phyloP scores from a whole-genome alignment of 1,284 basidiomycete genomes.

The Rhodotorula sp. region DNA sequence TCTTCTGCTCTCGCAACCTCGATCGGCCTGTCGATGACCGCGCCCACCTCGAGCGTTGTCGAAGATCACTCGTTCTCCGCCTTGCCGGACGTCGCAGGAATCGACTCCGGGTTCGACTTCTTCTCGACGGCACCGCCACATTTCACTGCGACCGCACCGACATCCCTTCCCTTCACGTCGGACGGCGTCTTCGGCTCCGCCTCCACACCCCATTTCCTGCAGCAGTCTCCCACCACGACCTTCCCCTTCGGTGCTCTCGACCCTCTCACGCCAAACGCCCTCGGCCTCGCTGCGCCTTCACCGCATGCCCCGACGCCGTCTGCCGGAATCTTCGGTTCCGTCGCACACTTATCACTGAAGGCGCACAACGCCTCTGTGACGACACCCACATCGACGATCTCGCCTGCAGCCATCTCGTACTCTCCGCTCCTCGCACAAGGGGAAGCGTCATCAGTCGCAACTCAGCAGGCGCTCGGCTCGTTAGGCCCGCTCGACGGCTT shows the following conservation, averaged over 20 bases:
- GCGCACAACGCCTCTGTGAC: neutral
- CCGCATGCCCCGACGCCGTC: neutral
- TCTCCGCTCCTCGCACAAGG: no score
- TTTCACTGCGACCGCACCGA: neutral
- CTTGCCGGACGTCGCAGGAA: neutral
- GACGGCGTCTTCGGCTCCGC: no score
- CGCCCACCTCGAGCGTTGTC: neutral
- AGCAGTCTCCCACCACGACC: neutral
- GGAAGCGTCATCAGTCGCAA: no score
- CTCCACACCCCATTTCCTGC: no score
- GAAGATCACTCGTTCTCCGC: neutral
- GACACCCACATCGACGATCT: neutral
- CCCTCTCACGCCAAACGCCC: slow-evolving; percentile 2
- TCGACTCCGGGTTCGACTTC: slow-evolving; percentile 27
- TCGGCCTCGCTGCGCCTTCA: neutral
- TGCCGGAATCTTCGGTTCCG: neutral
- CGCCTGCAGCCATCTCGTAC: no score
- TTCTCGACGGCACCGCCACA: slow-evolving; percentile 26
- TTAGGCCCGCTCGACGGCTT: slow-evolving; percentile 49
- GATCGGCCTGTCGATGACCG: slow-evolving; percentile 2
- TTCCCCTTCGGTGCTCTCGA: neutral
- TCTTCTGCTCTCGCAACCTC: neutral
- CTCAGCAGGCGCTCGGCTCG: neutral
- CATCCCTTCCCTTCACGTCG: neutral
- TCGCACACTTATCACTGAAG: slow-evolving; percentile 5